Base-by-base conservation (phyloP, 2,329 filamentous ascomycete genomes). In the Pestalotiopsis fici region DNA sequence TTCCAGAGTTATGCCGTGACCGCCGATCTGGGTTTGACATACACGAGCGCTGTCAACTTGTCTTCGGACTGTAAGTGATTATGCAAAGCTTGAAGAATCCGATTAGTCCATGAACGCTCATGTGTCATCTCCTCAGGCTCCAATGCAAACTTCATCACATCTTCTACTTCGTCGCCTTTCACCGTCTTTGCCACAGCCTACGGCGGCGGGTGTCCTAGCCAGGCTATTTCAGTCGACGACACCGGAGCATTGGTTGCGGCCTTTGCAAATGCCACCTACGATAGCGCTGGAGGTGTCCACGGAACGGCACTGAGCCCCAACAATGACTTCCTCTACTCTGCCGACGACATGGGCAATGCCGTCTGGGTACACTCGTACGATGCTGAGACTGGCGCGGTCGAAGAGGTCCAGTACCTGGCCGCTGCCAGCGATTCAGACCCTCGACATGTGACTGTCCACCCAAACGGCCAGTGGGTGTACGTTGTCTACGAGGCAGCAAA, bases 271-370 rank as follows among this genome's bases (percentile, higher is more conserved):
- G 57, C 67, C 1, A 72, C 69, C 0, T 75, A 75, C 64, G 59
- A 69, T 11, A 68, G 65, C 59, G 62, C 64, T 1, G 69, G 68
- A 3, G 75, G 74, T 9, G 73, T 77, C 13, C 76, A 78, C 61
- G 76, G 76, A 15, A 63, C 72, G 11, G 71, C 68, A 5, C 50
- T 77, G 21, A 70, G 56, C 55, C 65, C 70, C 6, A 67, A 72
- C 57, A 71, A 72, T 55, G 64, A 71, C 37, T 77, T 75, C 67
- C 54, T 77, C 47, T 78, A 77, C 67, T 75, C 74, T 0, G 76
- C 76, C 9, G 76, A 78, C 60, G 74, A 76, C 62, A 75, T 72
- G 69, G 76, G 74, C 28, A 75, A 77, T 66, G 71, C 74, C 3
- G 72, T 78, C 11, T 78, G 76, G 76, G 69, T 70, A 4, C 76